phyloP scores from a whole-genome alignment of 2,329 filamentous ascomycete species.

The Hymenoscyphus fructigenus region DNA sequence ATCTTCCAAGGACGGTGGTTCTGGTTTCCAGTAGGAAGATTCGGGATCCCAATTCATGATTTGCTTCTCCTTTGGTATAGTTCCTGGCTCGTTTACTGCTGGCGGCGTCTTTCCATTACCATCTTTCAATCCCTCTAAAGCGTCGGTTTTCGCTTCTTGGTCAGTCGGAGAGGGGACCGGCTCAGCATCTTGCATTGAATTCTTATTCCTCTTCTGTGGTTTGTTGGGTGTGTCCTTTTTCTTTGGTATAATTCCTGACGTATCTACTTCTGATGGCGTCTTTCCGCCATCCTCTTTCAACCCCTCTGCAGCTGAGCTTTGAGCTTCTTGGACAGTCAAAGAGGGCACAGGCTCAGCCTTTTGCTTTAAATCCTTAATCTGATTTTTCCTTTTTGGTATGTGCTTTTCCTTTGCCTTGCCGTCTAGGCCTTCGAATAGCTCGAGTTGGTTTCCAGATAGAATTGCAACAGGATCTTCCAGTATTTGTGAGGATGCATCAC shows the following conservation, averaged over 20 bases:
- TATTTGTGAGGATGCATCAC: conserved; percentile 26
- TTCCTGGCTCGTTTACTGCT: no score
- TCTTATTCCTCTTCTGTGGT: no score
- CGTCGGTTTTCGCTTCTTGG: no score
- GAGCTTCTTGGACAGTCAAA: not conserved
- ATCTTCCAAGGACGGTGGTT: not conserved
- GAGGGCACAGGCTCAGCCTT: not conserved
- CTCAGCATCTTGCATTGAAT: no score
- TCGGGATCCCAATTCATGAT: not conserved
- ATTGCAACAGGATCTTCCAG: not conserved
- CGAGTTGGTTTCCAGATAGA: not conserved
- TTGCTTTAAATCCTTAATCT: not conserved
- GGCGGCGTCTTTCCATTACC: no score
- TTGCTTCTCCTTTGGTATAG: no score
- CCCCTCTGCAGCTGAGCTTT: not conserved
- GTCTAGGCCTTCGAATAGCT: not conserved
- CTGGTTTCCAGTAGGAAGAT: not conserved
- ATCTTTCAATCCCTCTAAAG: no score
- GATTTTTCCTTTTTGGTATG: not conserved
- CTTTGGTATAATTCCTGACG: no score
- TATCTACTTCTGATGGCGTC: no score
- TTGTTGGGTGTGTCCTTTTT: no score
- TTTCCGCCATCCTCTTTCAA: no score
- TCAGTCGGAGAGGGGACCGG: no score
- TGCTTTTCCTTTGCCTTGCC: not conserved